Percentiles rank a stretch among this genome's conserved stretches.
Conservation (phyloP, 352 stramenopile species). For the Globisporangium spiculum region DNA sequence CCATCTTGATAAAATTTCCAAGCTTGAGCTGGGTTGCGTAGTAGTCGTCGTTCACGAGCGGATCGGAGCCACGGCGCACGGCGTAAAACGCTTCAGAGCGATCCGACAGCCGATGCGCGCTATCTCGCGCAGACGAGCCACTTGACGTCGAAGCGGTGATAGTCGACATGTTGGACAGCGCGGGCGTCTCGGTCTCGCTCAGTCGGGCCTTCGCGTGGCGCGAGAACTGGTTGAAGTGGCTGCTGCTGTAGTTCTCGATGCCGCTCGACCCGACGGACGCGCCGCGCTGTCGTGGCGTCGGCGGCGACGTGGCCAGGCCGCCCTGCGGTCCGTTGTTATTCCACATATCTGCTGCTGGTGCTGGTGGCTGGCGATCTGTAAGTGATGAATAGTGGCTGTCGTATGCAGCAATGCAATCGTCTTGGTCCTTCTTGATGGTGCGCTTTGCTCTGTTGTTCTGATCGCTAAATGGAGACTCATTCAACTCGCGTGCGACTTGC, state of each 20-base stretch:
- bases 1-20: slow-evolving; percentile 79
- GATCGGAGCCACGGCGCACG: slow-evolving; percentile 53
- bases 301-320: slow-evolving; percentile 6
- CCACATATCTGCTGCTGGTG: neutral
- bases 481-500: neutral
- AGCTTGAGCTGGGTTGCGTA: slow-evolving; percentile 62
- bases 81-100: slow-evolving; percentile 31
- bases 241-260: slow-evolving; percentile 11
- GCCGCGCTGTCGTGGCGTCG: slow-evolving; percentile 13
- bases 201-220: slow-evolving; percentile 16
- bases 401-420: neutral
- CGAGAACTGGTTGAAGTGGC: slow-evolving; percentile 15
- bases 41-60: slow-evolving; percentile 63
- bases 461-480: neutral
- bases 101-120: neutral
- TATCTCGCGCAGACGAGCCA: neutral
- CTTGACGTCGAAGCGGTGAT: neutral
- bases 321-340: neutral
- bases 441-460: neutral
- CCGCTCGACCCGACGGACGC: slow-evolving; percentile 20
- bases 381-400: neutral
- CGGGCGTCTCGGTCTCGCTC: slow-evolving; percentile 9
- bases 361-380: neutral
- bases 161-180: slow-evolving; percentile 2
- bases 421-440: neutral